These are phyloP conservation scores for Leishmania braziliensis DNA, from an alignment of 208 protist genomes.

Conservation along the genomic window DNA sequence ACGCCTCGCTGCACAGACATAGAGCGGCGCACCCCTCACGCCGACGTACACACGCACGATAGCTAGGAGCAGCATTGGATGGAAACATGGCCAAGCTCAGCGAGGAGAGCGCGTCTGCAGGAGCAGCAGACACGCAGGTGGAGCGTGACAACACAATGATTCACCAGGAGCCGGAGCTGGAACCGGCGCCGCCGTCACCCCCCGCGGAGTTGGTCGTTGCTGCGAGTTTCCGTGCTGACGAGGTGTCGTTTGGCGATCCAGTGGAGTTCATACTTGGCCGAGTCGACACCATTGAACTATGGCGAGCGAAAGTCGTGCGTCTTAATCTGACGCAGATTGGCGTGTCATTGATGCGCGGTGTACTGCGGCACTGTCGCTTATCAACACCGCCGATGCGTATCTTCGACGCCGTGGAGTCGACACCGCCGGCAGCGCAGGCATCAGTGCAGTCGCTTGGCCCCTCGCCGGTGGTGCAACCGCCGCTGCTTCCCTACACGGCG, in stretches of 20 bases:
- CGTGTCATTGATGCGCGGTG: constrained; percentile 32
- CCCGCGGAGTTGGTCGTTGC: not conserved
- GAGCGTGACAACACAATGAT: not conserved
- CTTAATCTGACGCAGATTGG: constrained; percentile 45
- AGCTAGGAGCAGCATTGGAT: too few relatives aligned
- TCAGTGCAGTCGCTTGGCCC: not conserved
- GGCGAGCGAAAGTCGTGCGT: constrained; percentile 6
- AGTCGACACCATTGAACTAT: constrained; percentile 25
- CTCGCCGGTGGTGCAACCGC: not conserved
- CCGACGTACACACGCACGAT: not conserved
- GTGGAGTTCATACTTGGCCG: constrained; percentile 5
- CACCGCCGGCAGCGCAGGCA: not conserved
- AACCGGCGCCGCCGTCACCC: not conserved
- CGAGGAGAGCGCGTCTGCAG: not conserved
- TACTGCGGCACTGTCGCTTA: constrained; percentile 21
- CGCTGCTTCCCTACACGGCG: not conserved
- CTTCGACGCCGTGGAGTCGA: constrained; percentile 6
- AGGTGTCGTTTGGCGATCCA: constrained; percentile 13
- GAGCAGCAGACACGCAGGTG: not conserved
- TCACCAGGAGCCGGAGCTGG: not conserved
- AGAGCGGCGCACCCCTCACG: not conserved
- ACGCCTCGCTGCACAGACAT: not conserved
- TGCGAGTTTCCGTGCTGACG: not conserved
- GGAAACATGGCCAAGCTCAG: not conserved
- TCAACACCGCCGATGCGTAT: constrained; percentile 6